phyloP scores from a whole-genome alignment of 495 filamentous ascomycete species.

The Aspergillus indologenus region DNA sequence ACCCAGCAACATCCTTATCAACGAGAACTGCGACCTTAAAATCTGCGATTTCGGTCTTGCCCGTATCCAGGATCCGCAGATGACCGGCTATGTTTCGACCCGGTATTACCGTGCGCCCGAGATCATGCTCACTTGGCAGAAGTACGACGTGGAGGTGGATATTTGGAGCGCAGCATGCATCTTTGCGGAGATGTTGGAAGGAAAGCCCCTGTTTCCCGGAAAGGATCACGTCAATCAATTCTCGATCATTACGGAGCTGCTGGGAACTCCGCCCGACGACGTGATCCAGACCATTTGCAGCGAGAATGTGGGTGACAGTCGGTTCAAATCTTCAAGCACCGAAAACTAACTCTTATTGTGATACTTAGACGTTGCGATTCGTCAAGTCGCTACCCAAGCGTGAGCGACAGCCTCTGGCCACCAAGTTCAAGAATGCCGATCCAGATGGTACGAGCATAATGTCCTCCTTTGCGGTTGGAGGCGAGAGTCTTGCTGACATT shows the following conservation, averaged over 20 bases:
- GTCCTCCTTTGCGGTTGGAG: not conserved
- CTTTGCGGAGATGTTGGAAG: constrained; percentile 98
- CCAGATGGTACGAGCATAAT: constrained; percentile 68
- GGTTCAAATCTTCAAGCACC: not conserved
- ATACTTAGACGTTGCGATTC: constrained; percentile 82
- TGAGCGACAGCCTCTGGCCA: constrained; percentile 81
- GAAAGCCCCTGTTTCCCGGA: constrained; percentile 96
- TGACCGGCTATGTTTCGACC: constrained; percentile 99
- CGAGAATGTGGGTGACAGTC: constrained; percentile 72
- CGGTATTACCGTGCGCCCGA: constrained; percentile 97
- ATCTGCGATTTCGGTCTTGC: constrained; percentile 99
- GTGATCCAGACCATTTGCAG: constrained; percentile 98
- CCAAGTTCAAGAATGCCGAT: constrained; percentile 96
- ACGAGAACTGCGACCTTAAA: constrained; percentile 98
- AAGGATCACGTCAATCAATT: constrained; percentile 99
- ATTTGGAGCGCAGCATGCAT: constrained; percentile 99
- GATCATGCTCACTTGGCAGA: constrained; percentile 99
- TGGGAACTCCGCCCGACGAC: constrained; percentile 97
- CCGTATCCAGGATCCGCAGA: constrained; percentile 98
- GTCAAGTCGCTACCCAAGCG: constrained; percentile 97
- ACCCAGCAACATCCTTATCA: constrained; percentile 97
- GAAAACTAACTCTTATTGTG: constrained; percentile 13
- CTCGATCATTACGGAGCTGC: constrained; percentile 96
- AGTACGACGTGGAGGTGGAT: constrained; percentile 98
- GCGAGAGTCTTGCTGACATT: constrained; percentile 16